A percentile compares a stretch with the other conserved stretches of the same genome.
phyloP scores from a whole-genome alignment of 208 protist species.

The Leishmania arabica region DNA sequence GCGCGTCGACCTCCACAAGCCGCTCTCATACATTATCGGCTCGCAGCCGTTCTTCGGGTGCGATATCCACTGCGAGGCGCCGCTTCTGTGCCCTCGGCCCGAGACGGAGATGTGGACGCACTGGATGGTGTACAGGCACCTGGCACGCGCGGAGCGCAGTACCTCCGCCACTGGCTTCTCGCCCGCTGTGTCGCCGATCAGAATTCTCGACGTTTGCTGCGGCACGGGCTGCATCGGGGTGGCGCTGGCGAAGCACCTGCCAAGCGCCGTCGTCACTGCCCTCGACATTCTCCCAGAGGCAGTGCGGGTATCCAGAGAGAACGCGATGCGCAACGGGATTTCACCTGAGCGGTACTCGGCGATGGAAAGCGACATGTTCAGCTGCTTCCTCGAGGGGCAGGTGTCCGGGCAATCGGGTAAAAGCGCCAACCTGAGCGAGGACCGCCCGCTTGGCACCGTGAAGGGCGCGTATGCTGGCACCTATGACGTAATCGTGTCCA shows the following conservation, averaged over 20 bases:
- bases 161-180: neutral
- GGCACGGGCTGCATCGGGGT: constrained; percentile 90
- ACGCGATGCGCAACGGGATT: constrained; percentile 70
- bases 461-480: constrained; percentile 25
- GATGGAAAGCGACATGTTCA: constrained; percentile 83
- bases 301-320: constrained; percentile 44
- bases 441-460: constrained; percentile 17
- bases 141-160: constrained; percentile 20
- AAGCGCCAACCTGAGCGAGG: neutral
- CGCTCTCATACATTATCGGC: constrained; percentile 88
- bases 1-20: constrained; percentile 82
- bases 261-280: constrained; percentile 48
- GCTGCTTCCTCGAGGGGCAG: constrained; percentile 38
- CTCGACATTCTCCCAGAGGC: constrained; percentile 70
- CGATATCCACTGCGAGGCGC: constrained; percentile 63
- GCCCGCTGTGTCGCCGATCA: constrained; percentile 6
- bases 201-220: constrained; percentile 84
- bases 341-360: constrained; percentile 43
- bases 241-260: constrained; percentile 74
- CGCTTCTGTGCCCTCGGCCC: constrained; percentile 79
- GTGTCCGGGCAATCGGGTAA: neutral
- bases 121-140: constrained; percentile 64
- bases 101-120: constrained; percentile 92
- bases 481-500: constrained; percentile 86
- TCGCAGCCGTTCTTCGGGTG: constrained; percentile 87